Conservation (phyloP, 148 eudicot species). For the Tetragonia tetragonoides region DNA sequence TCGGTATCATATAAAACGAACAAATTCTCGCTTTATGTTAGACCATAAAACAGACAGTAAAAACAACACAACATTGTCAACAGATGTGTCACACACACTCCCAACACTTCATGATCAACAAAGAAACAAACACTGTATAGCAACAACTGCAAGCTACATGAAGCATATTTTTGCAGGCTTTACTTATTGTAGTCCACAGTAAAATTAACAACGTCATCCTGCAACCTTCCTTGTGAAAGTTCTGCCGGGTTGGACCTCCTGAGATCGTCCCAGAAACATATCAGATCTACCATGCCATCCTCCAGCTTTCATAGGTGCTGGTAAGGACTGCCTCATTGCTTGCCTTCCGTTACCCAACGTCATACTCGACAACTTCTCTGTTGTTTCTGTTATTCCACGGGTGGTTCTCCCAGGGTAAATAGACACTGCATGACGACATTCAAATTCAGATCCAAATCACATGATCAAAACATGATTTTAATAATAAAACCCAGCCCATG, state of each 20-base stretch:
- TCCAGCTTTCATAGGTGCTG: conserved; percentile 87
- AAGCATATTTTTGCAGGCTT: not conserved
- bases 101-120: too few species aligned
- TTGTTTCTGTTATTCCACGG: conserved; percentile 50
- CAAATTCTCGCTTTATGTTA: too few species aligned
- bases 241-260: conserved; percentile 51
- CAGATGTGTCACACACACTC: too few species aligned
- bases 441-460: not conserved
- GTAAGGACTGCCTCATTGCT: conserved; percentile 45
- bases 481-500: not conserved
- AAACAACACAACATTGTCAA: too few species aligned
- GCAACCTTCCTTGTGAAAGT: conserved; percentile 61
- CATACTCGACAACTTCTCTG: conserved; percentile 66
- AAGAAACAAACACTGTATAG: not conserved
- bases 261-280: conserved; percentile 47
- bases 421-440: conserved; percentile 33
- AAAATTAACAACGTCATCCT: conserved; percentile 36
- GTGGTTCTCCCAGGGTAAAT: conserved; percentile 36
- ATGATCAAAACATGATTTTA: too few species aligned
- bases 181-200: conserved; percentile 1
- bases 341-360: conserved; percentile 44
- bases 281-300: conserved; percentile 71
- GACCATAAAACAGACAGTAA: too few species aligned
- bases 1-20: too few species aligned
- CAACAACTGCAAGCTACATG: not conserved